Base-by-base conservation (phyloP, 2,329 filamentous ascomycete genomes). In the Tetracladium maxilliforme region DNA sequence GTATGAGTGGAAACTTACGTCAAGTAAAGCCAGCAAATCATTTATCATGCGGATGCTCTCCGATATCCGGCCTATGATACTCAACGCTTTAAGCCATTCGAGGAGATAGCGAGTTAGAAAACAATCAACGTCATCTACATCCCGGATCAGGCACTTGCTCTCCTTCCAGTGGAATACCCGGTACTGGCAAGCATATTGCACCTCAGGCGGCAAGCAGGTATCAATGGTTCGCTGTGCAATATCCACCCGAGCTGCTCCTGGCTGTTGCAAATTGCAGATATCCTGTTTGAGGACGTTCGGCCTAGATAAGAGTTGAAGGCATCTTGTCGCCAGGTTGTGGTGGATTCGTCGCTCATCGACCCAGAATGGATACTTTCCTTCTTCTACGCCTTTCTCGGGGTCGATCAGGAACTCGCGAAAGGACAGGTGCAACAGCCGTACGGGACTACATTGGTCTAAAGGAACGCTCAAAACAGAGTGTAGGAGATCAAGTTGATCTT, bases 51-150 rank as follows among this genome's bases (percentile, higher is more conserved):
- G n/a, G n/a, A n/a, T n/a, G n/a, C n/a, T n/a, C n/a, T n/a, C n/a
- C n/a, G n/a, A n/a, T n/a, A n/a, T n/a, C n/a, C n/a, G n/a, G n/a
- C n/a, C n/a, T 23, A 3, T 6, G 14, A 14, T n/a, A n/a, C n/a
- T n/a, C 24, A 48, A 38, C 7, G 42, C 47, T 30, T 52, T 44
- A 18, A 52, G 37, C 48, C 45, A 52, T 28, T 51, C 39, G 2
- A 51, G 41, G 25, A 49, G 25, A 33, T 50, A 39, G 23, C 29
- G 25, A 27, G 40, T 25, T 6, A 52, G 36, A 31, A 52, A 52
- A 7, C 27, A 12, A 26, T 48, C 35, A 11, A 33, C 38, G 23
- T 30, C 10, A 13, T 43, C 37, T 26, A 29, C 24, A 29, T 43
- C 36, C 29, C 33, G 33, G 34, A 40, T 41, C 35, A 40, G 39